A percentile compares a stretch with the other conserved stretches of the same genome.
phyloP scores from a whole-genome alignment of 129 eudicot species.

The Logfia minima region DNA sequence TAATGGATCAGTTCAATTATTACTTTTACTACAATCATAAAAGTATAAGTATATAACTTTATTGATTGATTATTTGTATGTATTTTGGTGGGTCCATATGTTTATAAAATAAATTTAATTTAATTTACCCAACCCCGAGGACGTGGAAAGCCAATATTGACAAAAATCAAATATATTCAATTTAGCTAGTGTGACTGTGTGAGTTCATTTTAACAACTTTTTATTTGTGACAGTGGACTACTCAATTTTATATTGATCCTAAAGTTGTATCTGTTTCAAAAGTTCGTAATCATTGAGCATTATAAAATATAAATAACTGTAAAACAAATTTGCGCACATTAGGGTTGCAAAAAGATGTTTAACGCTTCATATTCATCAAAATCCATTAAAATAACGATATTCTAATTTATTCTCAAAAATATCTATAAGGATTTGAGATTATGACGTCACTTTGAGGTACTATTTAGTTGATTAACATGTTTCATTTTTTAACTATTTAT shows the following conservation, averaged over 20 bases:
- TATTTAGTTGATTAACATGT: too few species aligned
- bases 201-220: neutral
- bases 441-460: too few species aligned
- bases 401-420: too few species aligned
- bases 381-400: neutral
- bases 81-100: neutral
- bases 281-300: neutral
- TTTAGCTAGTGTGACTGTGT: neutral
- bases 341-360: neutral
- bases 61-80: neutral
- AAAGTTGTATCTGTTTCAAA: neutral
- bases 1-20: neutral
- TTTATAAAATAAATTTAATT: neutral
- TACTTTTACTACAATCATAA: neutral
- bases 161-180: constrained; percentile 20
- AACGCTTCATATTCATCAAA: neutral
- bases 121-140: constrained; percentile 13
- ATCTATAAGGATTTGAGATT: too few species aligned
- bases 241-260: neutral
- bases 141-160: constrained; percentile 34
- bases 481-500: too few species aligned
- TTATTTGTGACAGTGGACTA: neutral
- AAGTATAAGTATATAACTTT: neutral
- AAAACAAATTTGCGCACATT: neutral
- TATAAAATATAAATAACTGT: neutral